Conservation (phyloP, 148 eudicot genomes). For the Chenopodium suecicum region DNA sequence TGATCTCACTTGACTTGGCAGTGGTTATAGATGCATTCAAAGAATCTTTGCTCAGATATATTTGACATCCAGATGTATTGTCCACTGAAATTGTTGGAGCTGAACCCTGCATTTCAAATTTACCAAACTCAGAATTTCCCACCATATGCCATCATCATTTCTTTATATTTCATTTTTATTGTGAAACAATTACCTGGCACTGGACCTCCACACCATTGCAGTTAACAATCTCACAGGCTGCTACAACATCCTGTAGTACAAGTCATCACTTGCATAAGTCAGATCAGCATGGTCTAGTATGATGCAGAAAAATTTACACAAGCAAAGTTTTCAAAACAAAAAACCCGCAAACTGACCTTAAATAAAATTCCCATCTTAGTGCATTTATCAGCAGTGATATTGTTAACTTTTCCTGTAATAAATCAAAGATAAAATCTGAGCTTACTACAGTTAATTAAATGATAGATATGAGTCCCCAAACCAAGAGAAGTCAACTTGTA, state of each 20-base stretch:
- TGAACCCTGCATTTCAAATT: conserved; percentile 57
- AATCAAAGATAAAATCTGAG: background rate
- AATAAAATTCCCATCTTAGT: conserved; percentile 85
- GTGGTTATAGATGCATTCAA: conserved; percentile 78
- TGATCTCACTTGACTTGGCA: conserved; percentile 94
- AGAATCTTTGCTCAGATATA: conserved; percentile 89
- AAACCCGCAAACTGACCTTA: conserved; percentile 47
- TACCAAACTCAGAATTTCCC: conserved; percentile 9
- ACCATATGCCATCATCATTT: background rate
- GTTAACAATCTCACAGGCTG: conserved; percentile 97
- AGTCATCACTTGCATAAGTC: conserved; percentile 17
- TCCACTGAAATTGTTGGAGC: conserved; percentile 97
- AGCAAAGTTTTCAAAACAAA: conserved; percentile 5
- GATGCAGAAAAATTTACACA: background rate
- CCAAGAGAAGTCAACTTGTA: background rate
- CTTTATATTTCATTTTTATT: background rate
- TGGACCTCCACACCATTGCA: conserved; percentile 91
- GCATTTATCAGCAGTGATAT: conserved; percentile 94
- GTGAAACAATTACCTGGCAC: conserved; percentile 63
- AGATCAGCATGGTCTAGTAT: background rate
- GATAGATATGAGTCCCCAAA: background rate
- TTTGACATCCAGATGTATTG: conserved; percentile 89
- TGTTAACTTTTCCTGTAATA: conserved; percentile 89
- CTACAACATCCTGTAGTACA: conserved; percentile 81
- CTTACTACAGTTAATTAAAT: background rate